Conservation (phyloP, 2,329 filamentous ascomycete species). For the Colletotrichum australisinense region DNA sequence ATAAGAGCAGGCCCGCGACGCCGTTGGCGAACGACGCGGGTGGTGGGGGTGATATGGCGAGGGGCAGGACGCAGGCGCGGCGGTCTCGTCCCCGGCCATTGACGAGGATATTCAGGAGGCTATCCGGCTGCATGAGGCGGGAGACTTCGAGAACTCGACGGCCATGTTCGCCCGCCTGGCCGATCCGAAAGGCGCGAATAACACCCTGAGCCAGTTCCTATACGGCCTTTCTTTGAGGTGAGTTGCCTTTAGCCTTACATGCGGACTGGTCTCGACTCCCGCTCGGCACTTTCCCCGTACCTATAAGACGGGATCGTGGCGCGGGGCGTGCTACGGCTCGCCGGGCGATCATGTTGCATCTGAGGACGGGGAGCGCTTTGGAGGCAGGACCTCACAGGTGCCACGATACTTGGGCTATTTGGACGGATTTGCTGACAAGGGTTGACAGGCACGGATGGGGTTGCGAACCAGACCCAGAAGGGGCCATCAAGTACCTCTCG, state of each 20-base stretch:
- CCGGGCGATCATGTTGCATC: slow-evolving; percentile 7
- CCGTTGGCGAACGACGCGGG: slow-evolving; percentile 41
- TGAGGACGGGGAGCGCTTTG: background rate
- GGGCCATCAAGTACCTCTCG: slow-evolving; percentile 86
- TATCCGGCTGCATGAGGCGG: slow-evolving; percentile 91
- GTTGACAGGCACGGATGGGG: slow-evolving; percentile 88
- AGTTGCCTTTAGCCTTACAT: slow-evolving; percentile 46
- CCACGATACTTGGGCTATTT: background rate
- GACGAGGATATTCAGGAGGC: slow-evolving; percentile 89
- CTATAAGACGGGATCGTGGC: background rate
- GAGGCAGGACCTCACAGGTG: background rate
- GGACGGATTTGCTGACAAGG: slow-evolving; percentile 14
- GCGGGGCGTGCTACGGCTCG: slow-evolving; percentile 3
- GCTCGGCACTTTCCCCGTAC: background rate
- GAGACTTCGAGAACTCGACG: slow-evolving; percentile 84
- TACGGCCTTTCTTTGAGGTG: slow-evolving; percentile 92
- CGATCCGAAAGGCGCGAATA: slow-evolving; percentile 85
- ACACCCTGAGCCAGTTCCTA: slow-evolving; percentile 93
- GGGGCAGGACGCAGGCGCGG: slow-evolving; percentile 36
- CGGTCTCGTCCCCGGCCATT: slow-evolving; percentile 62
- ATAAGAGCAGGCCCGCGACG: slow-evolving; percentile 58
- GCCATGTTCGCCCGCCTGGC: slow-evolving; percentile 86
- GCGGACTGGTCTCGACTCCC: slow-evolving; percentile 13
- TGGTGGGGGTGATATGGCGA: slow-evolving; percentile 22
- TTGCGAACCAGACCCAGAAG: slow-evolving; percentile 76